A percentile compares a stretch with the other conserved stretches of the same genome.
Conservation (phyloP, 1,139 yeast species). For the Diutina siamensis region DNA sequence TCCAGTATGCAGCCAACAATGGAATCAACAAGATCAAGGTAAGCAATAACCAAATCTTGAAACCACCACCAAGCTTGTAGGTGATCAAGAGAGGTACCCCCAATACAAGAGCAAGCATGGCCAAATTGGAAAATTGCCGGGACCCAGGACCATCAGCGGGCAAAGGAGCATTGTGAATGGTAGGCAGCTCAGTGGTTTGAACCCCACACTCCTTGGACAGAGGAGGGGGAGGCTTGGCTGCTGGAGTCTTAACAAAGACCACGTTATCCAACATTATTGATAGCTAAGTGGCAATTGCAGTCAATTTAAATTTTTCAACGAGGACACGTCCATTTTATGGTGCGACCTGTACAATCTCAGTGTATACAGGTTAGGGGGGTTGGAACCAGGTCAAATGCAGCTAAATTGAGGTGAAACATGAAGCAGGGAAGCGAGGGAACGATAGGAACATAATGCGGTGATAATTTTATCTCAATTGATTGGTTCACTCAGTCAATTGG, state of each 20-base stretch:
- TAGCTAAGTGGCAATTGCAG: not conserved
- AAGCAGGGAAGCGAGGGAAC: no score
- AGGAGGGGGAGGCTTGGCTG: constrained; percentile 33
- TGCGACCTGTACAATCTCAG: not conserved
- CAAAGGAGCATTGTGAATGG: constrained; percentile 76
- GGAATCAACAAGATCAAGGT: constrained; percentile 48
- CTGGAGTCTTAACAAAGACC: constrained; percentile 47
- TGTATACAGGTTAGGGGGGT: not conserved
- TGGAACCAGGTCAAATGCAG: no score
- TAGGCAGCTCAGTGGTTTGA: constrained; percentile 51
- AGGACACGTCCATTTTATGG: not conserved
- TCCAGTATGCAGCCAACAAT: constrained; percentile 74
- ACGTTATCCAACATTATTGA: constrained; percentile 5
- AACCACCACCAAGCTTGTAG: constrained; percentile 64
- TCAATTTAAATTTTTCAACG: not conserved
- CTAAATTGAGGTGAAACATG: no score
- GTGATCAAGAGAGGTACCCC: constrained; percentile 56
- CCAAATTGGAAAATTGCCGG: constrained; percentile 56
- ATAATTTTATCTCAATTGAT: no score
- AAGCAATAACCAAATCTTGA: constrained; percentile 51
- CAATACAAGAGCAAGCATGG: constrained; percentile 40
- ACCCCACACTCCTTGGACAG: constrained; percentile 44
- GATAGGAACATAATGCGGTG: no score
- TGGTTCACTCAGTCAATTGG: no score
- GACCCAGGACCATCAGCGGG: constrained; percentile 93